A percentile compares a stretch with the other conserved stretches of the same genome.
phyloP scores from a whole-genome alignment of 352 stramenopile genomes.

The Phytophthora agathidicida region DNA sequence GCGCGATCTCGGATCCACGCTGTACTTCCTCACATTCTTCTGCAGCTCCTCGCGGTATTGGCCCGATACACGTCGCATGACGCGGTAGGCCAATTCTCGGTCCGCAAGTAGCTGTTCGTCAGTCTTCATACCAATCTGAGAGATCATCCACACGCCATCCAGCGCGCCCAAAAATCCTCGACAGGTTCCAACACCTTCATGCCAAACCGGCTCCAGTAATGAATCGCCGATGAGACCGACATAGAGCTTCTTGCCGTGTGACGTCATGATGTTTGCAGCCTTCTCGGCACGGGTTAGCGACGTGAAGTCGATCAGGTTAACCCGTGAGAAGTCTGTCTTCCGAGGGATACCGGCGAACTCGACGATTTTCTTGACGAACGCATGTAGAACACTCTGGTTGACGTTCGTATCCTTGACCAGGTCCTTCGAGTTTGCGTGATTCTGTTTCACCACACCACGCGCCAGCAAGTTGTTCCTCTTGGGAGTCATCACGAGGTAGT shows the following conservation, averaged over 20 bases:
- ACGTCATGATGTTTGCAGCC: slow-evolving; percentile 58
- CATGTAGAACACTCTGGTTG: slow-evolving; percentile 48
- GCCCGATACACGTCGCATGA: slow-evolving; percentile 67
- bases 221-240: slow-evolving; percentile 74
- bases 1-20: slow-evolving; percentile 63
- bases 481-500: slow-evolving; percentile 85
- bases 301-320: slow-evolving; percentile 80
- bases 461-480: slow-evolving; percentile 66
- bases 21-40: slow-evolving; percentile 82
- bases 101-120: slow-evolving; percentile 71
- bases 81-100: slow-evolving; percentile 64
- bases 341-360: slow-evolving; percentile 68
- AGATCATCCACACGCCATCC: slow-evolving; percentile 72
- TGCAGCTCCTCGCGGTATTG: slow-evolving; percentile 68
- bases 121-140: slow-evolving; percentile 61
- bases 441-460: slow-evolving; percentile 63
- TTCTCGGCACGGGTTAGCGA: slow-evolving; percentile 67
- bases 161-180: slow-evolving; percentile 78
- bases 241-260: slow-evolving; percentile 72
- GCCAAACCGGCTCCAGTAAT: slow-evolving; percentile 83
- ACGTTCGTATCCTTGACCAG: slow-evolving; percentile 65
- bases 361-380: slow-evolving; percentile 62
- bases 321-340: slow-evolving; percentile 54
- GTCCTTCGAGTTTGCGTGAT: slow-evolving; percentile 56
- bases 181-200: slow-evolving; percentile 76